These are phyloP conservation scores for Anethum foeniculum DNA, from an alignment of 140 eudicot species.

Conservation along the genomic window DNA sequence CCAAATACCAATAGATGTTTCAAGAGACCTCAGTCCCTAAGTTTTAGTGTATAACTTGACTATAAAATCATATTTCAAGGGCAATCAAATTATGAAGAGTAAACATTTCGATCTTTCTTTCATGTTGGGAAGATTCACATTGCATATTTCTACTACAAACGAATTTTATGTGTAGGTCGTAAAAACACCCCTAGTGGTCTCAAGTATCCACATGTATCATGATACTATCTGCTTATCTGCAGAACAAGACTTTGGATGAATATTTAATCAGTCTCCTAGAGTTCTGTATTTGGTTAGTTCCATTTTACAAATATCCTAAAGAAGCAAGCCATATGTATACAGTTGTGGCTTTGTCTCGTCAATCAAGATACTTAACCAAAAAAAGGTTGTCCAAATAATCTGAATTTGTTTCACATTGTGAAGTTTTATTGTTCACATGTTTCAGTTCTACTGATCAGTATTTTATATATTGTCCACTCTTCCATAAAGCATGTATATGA, in stretches of 20 bases:
- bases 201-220: not conserved
- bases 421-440: not conserved
- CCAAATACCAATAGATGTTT: not conserved
- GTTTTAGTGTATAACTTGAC: not conserved
- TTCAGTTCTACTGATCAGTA: not conserved
- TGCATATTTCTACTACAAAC: not conserved
- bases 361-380: not conserved
- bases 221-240: not conserved
- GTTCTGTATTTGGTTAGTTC: not conserved
- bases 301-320: not conserved
- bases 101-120: not conserved
- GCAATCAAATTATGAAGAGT: not conserved
- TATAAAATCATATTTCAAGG: not conserved
- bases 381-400: not conserved
- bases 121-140: not conserved
- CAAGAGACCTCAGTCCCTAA: not conserved
- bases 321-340: not conserved
- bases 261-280: not conserved
- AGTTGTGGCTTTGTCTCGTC: not conserved
- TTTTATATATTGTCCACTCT: not conserved
- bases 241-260: not conserved
- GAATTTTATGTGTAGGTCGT: not conserved
- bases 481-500: not conserved
- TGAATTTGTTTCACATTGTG: not conserved
- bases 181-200: not conserved